Conservation (phyloP, 2,329 filamentous ascomycete species). For the Aureobasidium musti region DNA sequence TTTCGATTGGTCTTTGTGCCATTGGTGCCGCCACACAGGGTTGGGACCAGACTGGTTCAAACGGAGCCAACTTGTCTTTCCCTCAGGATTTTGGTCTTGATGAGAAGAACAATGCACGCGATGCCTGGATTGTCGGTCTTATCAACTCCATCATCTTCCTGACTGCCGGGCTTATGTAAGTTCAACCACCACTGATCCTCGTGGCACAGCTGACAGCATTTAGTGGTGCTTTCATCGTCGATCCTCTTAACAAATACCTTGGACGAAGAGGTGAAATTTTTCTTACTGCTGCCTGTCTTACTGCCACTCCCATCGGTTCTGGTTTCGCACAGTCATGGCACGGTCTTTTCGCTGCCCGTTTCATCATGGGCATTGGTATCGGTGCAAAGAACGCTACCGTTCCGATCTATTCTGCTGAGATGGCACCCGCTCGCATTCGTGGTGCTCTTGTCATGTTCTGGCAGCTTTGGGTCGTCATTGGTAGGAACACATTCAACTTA, state of each 20-base stretch:
- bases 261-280: conserved; percentile 45
- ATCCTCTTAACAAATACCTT: conserved; percentile 39
- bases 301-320: conserved; percentile 68
- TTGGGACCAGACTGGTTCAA: conserved; percentile 40
- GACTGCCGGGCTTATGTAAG: conserved; percentile 44
- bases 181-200: not conserved
- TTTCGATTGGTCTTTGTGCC: conserved; percentile 61
- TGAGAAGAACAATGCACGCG: not conserved
- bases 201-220: not conserved
- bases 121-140: conserved; percentile 53
- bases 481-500: not conserved
- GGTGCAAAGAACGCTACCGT: conserved; percentile 52
- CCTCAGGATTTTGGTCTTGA: conserved; percentile 36
- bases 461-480: conserved; percentile 62
- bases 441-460: conserved; percentile 78
- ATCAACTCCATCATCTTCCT: conserved; percentile 57
- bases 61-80: conserved; percentile 39
- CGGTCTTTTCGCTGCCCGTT: conserved; percentile 63
- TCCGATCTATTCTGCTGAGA: conserved; percentile 48
- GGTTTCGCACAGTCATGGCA: conserved; percentile 60
- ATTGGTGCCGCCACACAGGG: conserved; percentile 40
- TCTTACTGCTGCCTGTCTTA: conserved; percentile 57
- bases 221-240: conserved; percentile 39
- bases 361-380: conserved; percentile 67
- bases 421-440: conserved; percentile 54